Base-by-base conservation (phyloP, 768 basidiomycete genomes). In the Trametes maxima region DNA sequence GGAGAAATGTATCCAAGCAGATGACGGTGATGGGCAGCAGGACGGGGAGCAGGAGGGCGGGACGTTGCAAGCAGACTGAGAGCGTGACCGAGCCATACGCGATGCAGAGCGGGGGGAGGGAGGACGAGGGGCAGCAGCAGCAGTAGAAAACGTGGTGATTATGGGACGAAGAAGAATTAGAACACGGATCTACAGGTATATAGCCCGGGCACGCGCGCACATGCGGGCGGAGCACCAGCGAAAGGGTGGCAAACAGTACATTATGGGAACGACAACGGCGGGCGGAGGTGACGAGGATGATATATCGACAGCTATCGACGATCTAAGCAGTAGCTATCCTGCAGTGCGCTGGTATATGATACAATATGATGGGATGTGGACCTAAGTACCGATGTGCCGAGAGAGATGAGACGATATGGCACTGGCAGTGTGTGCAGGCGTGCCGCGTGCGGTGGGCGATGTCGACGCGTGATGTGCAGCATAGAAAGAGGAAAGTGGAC, bases 241-340 rank as follows among this genome's bases (percentile, higher is more conserved):
- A 22, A 46, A 21, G 45, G 33, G 44, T 17, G 24, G 33, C 45
- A 45, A 36, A 37, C 35, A 57, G 55, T 57, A 57, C 46, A 57
- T 37, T 47, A 40, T 17, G 22, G 46, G 45, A 48, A 35, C 37
- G 33, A 33, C 16, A 45, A 28, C 25, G 25, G 25, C 13, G 22
- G 46, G 17, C 22, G 45, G 39, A 4, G n/a, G n/a, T 19, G 46
- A 42, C 19, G 56, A 53, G 22, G 39, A 24, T 36, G 47, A 37
- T 54, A 45, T 48, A 53, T 53, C 53, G 57, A 52, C 50, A 58
- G 57, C 57, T 42, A 58, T 58, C 48, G 57, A 58, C 47, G 57
- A 28, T 58, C 57, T 58, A 58, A 35, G 55, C 8, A 40, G 54
- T 17, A n/a, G 35, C 28, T 37, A 39, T 22, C 55, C 55, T 57